phyloP scores from a whole-genome alignment of 2,329 filamentous ascomycete species.

The Thermothelomyces thermophilus region DNA sequence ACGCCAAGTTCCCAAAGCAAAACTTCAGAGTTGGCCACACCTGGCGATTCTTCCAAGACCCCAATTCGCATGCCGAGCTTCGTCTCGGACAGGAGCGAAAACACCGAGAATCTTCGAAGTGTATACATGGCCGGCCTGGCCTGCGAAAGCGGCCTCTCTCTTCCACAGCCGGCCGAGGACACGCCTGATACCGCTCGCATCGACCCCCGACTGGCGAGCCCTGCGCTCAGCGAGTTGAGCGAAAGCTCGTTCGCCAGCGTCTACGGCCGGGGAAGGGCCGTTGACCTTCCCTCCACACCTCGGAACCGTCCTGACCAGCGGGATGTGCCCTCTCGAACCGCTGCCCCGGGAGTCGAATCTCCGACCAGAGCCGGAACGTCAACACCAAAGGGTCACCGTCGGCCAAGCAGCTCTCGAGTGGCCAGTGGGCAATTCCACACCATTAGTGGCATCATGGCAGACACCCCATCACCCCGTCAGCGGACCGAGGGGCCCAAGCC shows the following conservation, averaged over 20 bases:
- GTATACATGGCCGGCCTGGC: conserved; percentile 44
- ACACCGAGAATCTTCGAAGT: conserved; percentile 54
- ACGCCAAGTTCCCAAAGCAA: conserved; percentile 21
- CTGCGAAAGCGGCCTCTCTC: conserved; percentile 42
- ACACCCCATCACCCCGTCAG: conserved; percentile 43
- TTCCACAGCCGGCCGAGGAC: conserved; percentile 43
- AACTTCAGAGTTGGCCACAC: conserved; percentile 14
- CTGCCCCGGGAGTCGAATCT: conserved; percentile 10
- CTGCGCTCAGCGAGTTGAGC: conserved; percentile 57
- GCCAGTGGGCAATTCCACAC: conserved; percentile 36
- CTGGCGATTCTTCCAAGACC: conserved; percentile 31
- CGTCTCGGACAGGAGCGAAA: conserved; percentile 52
- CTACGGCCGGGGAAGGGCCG: conserved; percentile 44
- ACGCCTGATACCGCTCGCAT: conserved; percentile 29
- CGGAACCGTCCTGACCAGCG: conserved; percentile 24
- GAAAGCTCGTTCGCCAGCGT: conserved; percentile 62
- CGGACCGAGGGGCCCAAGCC: conserved; percentile 41
- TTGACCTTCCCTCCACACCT: conserved; percentile 23
- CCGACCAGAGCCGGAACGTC: conserved; percentile 9
- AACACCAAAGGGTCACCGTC: conserved; percentile 23
- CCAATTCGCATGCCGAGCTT: conserved; percentile 59
- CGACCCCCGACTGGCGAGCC: conserved; percentile 46
- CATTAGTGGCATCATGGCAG: conserved; percentile 40
- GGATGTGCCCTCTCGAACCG: conserved; percentile 18
- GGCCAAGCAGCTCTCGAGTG: conserved; percentile 29